Evolutionary conservation across 768 basidiomycete species (phyloP).

Genomic region (Polyporus arcularius): DNA sequence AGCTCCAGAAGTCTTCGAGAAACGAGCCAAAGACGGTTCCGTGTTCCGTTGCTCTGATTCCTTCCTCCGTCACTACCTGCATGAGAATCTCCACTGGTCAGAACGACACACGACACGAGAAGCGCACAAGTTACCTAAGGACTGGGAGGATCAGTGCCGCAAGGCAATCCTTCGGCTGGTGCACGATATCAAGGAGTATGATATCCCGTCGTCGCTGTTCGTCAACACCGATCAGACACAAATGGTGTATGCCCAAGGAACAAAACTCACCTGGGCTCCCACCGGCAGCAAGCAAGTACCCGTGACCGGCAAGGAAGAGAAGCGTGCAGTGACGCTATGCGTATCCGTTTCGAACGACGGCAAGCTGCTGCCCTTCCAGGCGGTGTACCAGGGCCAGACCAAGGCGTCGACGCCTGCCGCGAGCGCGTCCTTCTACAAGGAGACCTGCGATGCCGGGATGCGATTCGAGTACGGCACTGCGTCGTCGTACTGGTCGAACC

Average conservation of each 20-base stretch:
- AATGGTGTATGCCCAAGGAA: conserved; percentile 27
- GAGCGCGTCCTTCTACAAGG: background rate
- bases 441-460: conserved; percentile 17
- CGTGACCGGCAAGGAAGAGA: conserved; percentile 39
- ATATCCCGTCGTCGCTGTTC: background rate
- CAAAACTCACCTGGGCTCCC: conserved; percentile 32
- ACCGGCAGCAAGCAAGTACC: conserved; percentile 37
- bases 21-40: background rate
- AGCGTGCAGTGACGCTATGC: conserved; percentile 42
- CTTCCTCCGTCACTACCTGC: conserved; percentile 28
- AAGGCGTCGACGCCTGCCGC: background rate
- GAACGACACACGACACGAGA: conserved; percentile 32
- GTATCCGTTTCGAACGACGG: conserved; percentile 35
- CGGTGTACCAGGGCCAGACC: conserved; percentile 28
- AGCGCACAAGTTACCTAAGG: conserved; percentile 36
- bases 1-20: background rate
- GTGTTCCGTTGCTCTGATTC: background rate
- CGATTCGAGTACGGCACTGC: conserved; percentile 25
- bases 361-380: conserved; percentile 38
- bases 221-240: conserved; percentile 44
- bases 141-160: conserved; percentile 27
- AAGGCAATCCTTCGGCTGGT: conserved; percentile 27
- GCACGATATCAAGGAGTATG: background rate
- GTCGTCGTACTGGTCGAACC: conserved; percentile 32
- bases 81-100: conserved; percentile 29